Evolutionary conservation across 2,329 filamentous ascomycete species (phyloP), one percentile per base, ranked within the genome.

Genomic region (Emericellopsis cladophorae): DNA sequence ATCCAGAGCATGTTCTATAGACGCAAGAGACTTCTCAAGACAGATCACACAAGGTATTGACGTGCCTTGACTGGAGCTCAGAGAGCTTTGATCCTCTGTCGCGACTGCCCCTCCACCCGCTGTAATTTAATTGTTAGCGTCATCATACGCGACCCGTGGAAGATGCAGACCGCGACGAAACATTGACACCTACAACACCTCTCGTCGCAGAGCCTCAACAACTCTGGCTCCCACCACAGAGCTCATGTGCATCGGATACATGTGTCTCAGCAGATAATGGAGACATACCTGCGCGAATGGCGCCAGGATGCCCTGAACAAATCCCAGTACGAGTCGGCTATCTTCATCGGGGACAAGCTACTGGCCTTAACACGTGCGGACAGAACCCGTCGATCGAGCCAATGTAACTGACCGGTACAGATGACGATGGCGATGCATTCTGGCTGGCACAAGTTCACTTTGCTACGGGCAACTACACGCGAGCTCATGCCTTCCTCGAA

Each of bases 371-470:
- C 90, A 31, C 86, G 90, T 95, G 63, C 49, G 26, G 26, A 29
- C 8, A 40, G 8, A 5, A 26, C 29, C 38, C 26, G 10, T 18
- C 10, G 16, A 37, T 16, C 10, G 16, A 37, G 12, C 26, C 32
- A 24, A 33, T 16, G 32, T 33, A 10, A 11, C 32, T 22, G 22
- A 23, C 18, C 29, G 16, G 33, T 18, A 8, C 49, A 95, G 92
- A 89, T 55, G 84, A 90, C 58, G 88, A 95, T 54, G 81, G 86
- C 48, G 92, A 98, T 59, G 90, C 89, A 33, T 95, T 95, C 57
- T 95, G 88, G 83, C 81, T 98, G 35, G 92, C 92, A n/a, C 90
- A 96, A 63, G 87, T 95, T 31, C 90, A 98, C 62, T 98, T 96
- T 64, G 84, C 82, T 40, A 92, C 87, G 38, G 89, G 87, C 52